These are phyloP conservation scores for Scytalidium sp. DNA, from an alignment of 2,329 filamentous ascomycete species.

Conservation along the genomic window DNA sequence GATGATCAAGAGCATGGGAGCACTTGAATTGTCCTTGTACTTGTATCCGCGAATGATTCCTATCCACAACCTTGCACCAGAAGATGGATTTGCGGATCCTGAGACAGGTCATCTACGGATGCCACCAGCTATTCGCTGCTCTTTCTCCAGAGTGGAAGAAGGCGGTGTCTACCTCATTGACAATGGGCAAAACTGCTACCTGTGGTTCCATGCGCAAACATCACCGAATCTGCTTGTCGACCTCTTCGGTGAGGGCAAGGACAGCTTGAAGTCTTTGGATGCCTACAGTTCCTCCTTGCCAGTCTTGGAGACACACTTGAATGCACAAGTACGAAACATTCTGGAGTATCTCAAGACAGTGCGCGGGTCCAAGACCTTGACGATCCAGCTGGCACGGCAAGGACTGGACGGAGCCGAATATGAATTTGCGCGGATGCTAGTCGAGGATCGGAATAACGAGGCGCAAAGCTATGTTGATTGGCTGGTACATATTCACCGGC, in stretches of 20 bases:
- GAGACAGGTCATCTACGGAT: constrained; percentile 84
- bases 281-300: constrained; percentile 78
- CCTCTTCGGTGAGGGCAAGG: constrained; percentile 77
- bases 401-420: constrained; percentile 94
- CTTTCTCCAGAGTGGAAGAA: constrained; percentile 84
- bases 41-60: constrained; percentile 93
- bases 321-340: constrained; percentile 92
- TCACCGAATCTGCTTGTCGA: constrained; percentile 89
- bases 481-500: constrained; percentile 91
- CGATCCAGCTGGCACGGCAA: constrained; percentile 87
- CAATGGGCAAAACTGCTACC: constrained; percentile 85
- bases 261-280: constrained; percentile 72
- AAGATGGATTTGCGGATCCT: constrained; percentile 86
- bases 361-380: constrained; percentile 82
- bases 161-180: constrained; percentile 94
- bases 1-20: constrained; percentile 84
- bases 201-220: constrained; percentile 92
- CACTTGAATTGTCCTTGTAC: constrained; percentile 82
- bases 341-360: constrained; percentile 79
- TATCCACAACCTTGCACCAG: constrained; percentile 81
- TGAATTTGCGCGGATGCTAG: constrained; percentile 86
- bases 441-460: constrained; percentile 96
- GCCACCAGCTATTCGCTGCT: constrained; percentile 75
- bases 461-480: constrained; percentile 98
- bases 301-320: constrained; percentile 85